Evolutionary conservation across 1,139 yeast species (phyloP), one percentile per base, ranked within the genome.

Genomic region (Pichia sp.): DNA sequence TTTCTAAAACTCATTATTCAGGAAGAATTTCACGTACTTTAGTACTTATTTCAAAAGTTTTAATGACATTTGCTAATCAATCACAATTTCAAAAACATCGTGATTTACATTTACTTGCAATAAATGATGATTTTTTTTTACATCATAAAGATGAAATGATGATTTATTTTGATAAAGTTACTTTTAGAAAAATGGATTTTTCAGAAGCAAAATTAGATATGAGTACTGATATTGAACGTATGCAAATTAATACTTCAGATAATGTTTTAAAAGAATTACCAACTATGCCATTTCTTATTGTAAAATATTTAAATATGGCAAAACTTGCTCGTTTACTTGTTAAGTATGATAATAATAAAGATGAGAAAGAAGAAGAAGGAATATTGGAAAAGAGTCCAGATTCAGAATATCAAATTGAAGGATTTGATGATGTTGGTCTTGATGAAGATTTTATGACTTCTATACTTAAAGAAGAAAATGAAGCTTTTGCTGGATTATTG

Each of bases 1-100:
- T 91, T 38, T 76, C 87, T 1, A 73, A 76, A 43, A 70, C 74
- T 36, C 91, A 84, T 54, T 87, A 87, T 45, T 70, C 78, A 10
- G 86, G 88, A 1, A 68, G 69, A 16, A 70, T 80, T 1, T 91
- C 87, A 53, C 69, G 95, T 44, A 82, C 95, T 0, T 63, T 89
- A 40, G 86, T 95, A 0, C 63, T 88, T 33, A 67, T 88, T 14
- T 87, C 96, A n/a, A 91, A 91, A 56, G 71, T 86, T 19, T 60
- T 89, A 33, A 74, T 88, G 59, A 84, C 85, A 35, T 72, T 89
- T 49, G 88, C 96, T 2, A 89, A 84, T 51, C 65, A 95, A 36
- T 78, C 80, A 30, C 64, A 65, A 37, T 87, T 91, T 60, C 87
- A 68, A 24, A 81, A 57, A 49, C 85, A 74, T 40, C 89, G 88